These are phyloP conservation scores for Pascua sp. DNA, from an alignment of 1,284 basidiomycete species.

Conservation along the genomic window DNA sequence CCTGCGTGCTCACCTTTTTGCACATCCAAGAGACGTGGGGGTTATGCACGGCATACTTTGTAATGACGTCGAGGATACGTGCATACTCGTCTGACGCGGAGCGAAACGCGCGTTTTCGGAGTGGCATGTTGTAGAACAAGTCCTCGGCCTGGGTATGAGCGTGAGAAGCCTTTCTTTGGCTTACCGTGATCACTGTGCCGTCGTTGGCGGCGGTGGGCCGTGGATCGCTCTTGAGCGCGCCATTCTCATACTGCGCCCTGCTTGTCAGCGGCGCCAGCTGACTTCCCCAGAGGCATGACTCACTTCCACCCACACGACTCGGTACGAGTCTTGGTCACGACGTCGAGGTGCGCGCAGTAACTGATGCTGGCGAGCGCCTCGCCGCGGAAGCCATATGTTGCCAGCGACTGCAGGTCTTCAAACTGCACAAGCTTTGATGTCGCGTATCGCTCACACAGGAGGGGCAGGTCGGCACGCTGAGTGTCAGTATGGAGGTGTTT, in stretches of 20 bases:
- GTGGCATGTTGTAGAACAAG: slow-evolving; percentile 91
- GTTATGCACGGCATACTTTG: slow-evolving; percentile 91
- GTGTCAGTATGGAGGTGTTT: background rate
- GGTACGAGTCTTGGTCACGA: slow-evolving; percentile 79
- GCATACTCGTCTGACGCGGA: slow-evolving; percentile 88
- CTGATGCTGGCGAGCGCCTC: slow-evolving; percentile 97
- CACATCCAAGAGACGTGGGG: slow-evolving; percentile 81
- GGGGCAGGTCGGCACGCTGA: slow-evolving; percentile 70
- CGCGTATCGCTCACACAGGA: slow-evolving; percentile 92
- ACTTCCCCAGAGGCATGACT: slow-evolving; percentile 32
- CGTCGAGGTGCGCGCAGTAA: slow-evolving; percentile 83
- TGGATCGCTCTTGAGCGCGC: slow-evolving; percentile 68
- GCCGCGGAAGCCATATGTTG: slow-evolving; percentile 95
- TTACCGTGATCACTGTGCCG: slow-evolving; percentile 81
- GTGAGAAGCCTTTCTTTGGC: background rate
- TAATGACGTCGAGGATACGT: slow-evolving; percentile 87
- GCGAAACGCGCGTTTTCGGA: slow-evolving; percentile 79
- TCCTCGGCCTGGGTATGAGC: slow-evolving; percentile 70
- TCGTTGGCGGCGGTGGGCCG: slow-evolving; percentile 91
- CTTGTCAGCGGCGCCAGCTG: background rate
- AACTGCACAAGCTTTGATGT: slow-evolving; percentile 89
- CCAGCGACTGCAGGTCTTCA: slow-evolving; percentile 77
- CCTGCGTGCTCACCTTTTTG: slow-evolving; percentile 63
- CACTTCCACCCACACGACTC: slow-evolving; percentile 89
- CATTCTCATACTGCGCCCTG: slow-evolving; percentile 78